Conservation (phyloP, 768 basidiomycete genomes). For the Mycena crocata region DNA sequence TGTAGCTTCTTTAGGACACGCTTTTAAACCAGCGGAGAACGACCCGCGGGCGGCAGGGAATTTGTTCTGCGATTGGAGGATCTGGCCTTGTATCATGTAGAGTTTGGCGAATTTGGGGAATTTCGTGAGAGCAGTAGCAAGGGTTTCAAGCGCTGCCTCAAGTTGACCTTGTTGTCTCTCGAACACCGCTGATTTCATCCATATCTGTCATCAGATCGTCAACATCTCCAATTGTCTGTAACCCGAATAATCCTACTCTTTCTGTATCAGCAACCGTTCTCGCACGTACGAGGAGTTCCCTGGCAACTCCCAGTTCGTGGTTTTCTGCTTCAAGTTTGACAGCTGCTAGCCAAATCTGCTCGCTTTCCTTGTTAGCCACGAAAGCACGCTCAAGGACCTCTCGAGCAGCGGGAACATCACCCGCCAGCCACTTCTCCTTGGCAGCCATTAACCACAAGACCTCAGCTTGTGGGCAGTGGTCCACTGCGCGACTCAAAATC, state of each 20-base stretch:
- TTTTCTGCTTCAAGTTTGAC: constrained; percentile 98
- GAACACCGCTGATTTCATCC: constrained; percentile 99
- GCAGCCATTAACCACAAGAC: constrained; percentile 98
- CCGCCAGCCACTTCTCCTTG: constrained; percentile 94
- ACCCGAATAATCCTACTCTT: constrained; percentile 61
- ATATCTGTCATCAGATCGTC: constrained; percentile 70
- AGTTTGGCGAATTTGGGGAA: constrained; percentile 93
- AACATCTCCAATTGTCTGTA: constrained; percentile 9
- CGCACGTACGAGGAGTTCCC: constrained; percentile 89
- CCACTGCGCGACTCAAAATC: constrained; percentile 84
- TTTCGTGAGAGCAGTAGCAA: constrained; percentile 79
- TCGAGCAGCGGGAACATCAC: constrained; percentile 92
- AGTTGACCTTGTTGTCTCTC: constrained; percentile 89
- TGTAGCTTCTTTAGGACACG: constrained; percentile 85
- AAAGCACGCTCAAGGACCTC: constrained; percentile 91
- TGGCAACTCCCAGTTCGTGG: constrained; percentile 86
- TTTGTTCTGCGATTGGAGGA: constrained; percentile 74
- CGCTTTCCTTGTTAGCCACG: constrained; percentile 95
- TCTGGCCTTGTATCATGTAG: constrained; percentile 98
- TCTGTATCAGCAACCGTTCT: constrained; percentile 93
- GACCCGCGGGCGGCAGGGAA: constrained; percentile 78
- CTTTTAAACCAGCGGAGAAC: constrained; percentile 86
- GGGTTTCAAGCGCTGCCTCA: constrained; percentile 78
- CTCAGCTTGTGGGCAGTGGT: constrained; percentile 95
- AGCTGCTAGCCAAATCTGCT: constrained; percentile 97